Conservation (phyloP, 1,284 basidiomycete species). For the Chondrostereum purpureum region DNA sequence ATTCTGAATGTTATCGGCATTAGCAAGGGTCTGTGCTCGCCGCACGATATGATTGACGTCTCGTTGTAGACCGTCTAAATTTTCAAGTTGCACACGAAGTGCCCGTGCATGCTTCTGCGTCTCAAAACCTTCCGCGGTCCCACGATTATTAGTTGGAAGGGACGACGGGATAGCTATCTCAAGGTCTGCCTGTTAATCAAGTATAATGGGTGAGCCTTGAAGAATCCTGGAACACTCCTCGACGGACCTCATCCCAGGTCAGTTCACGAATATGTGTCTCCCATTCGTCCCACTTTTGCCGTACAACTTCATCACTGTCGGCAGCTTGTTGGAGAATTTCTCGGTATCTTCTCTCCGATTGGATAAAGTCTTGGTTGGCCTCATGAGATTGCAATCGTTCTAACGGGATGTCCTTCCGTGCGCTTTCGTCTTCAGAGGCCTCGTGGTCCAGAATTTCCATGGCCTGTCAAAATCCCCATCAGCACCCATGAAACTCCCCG, state of each 20-base stretch:
- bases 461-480: constrained; percentile 42
- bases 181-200: constrained; percentile 49
- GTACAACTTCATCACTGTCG: constrained; percentile 70
- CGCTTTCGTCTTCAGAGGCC: constrained; percentile 78
- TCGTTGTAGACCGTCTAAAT: constrained; percentile 68
- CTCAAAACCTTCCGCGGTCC: constrained; percentile 27
- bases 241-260: constrained; percentile 61
- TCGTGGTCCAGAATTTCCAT: constrained; percentile 87
- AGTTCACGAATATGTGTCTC: constrained; percentile 67
- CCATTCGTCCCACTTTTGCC: constrained; percentile 85
- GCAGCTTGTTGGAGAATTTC: constrained; percentile 68
- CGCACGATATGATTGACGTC: constrained; percentile 57
- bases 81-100: constrained; percentile 75
- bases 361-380: constrained; percentile 70
- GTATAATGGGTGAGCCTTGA: no score
- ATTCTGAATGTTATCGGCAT: constrained; percentile 72
- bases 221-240: neutral
- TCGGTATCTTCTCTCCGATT: constrained; percentile 68
- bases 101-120: constrained; percentile 64
- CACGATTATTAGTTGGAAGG: constrained; percentile 32
- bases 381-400: constrained; percentile 65
- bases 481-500: neutral
- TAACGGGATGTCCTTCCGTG: constrained; percentile 42
- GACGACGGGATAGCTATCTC: constrained; percentile 66
- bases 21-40: constrained; percentile 59